Base-by-base conservation (phyloP, 495 filamentous ascomycete species). In the Penicillium soppii region DNA sequence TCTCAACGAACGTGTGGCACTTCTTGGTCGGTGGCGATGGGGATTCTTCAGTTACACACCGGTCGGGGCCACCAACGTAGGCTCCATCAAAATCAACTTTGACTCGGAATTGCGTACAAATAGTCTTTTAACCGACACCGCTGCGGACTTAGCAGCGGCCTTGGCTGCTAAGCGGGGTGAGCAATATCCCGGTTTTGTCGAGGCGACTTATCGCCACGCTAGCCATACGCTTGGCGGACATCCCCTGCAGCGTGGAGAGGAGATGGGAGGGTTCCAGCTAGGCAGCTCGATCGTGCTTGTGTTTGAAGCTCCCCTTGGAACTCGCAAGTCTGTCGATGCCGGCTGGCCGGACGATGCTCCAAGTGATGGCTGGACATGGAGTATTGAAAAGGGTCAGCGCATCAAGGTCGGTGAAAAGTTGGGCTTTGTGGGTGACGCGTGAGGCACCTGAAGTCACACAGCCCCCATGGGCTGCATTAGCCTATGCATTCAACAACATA, bases 61-160 rank as follows among this genome's bases (percentile, higher is more conserved):
- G 15, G 92, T 99, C 25, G 94, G 94, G 52, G 94, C 94, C 10
- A 99, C 94, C n/a, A 99, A 99, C 62, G 94, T 99, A 39, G 94
- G 94, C 43, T 92, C 88, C 33, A 97, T 99, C 71, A 88, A 88
- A 67, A 84, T 99, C 72, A 96, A 99, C 72, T 99, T 99, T 65
- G 94, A 99, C 67, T 78, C 84, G 49, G 95, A 99, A 66, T 74
- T 99, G 47, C 83, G 91, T 46, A 99, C 94, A 26, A 99, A 99
- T 69, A 88, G 83, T 53, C 75, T 97, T 27, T 83, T 85, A 0
- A 95, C 91, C 7, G 91, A 97, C 58, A 97, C 92, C 1, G 89
- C 81, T 10, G 94, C 91, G 15, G 89, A 95, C 57, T 72, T 79
- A 52, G 90, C 88, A 3, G 91, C 91, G 4, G 87, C 88, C 50